Percentiles rank a stretch among this genome's conserved stretches.
Evolutionary conservation across 352 stramenopile genomes (phyloP).

Genomic region (Phytophthora sp.): DNA sequence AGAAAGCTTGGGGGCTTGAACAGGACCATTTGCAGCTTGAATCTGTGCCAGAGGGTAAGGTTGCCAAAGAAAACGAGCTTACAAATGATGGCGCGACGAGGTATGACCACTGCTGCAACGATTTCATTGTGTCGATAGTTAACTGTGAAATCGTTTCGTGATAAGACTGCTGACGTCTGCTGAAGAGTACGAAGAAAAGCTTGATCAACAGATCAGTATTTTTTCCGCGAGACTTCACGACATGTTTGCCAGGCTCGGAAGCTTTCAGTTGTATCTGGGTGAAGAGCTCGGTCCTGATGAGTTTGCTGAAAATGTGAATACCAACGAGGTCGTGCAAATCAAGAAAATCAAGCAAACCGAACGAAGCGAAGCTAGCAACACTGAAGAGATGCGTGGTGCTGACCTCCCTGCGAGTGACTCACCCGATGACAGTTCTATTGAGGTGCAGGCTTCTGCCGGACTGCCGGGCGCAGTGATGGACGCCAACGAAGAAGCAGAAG

Average conservation of each 20-base stretch:
- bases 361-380: background rate
- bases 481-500: constrained; percentile 6
- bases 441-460: constrained; percentile 1
- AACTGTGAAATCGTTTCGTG: background rate
- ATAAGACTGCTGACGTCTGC: constrained; percentile 42
- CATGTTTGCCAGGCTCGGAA: constrained; percentile 39
- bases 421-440: constrained; percentile 4
- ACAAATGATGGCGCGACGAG: constrained; percentile 13
- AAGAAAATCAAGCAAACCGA: constrained; percentile 2
- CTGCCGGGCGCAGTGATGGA: constrained; percentile 32
- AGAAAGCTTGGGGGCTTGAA: constrained; percentile 59
- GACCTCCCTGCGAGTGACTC: background rate
- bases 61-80: background rate
- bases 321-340: constrained; percentile 8
- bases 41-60: background rate
- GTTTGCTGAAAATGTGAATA: background rate
- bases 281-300: constrained; percentile 39
- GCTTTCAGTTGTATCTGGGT: constrained; percentile 41
- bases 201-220: constrained; percentile 50
- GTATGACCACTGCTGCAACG: background rate
- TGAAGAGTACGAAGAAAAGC: constrained; percentile 48
- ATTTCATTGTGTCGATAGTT: background rate
- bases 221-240: constrained; percentile 41
- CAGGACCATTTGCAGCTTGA: constrained; percentile 8
- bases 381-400: constrained; percentile 1